Conservation (phyloP, 306 rosid genomes). For the Pterocarpus macrocarpus region DNA sequence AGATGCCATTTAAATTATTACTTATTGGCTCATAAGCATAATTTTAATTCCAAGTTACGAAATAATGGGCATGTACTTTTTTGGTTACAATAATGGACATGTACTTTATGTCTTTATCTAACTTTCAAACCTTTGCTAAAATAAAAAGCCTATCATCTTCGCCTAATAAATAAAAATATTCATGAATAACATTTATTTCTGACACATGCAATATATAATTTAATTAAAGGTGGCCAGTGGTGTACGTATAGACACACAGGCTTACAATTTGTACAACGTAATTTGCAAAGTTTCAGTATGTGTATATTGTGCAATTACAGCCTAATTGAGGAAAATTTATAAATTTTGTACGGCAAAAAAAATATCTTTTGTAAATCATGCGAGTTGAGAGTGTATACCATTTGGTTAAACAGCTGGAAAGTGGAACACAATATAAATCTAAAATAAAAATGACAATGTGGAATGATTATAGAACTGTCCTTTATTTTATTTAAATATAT, state of each 20-base stretch:
- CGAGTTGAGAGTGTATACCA: not conserved
- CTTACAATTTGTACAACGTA: not conserved
- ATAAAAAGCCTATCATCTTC: not conserved
- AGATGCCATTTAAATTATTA: too few species aligned
- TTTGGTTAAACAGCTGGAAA: not conserved
- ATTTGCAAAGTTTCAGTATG: not conserved
- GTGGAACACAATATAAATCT: too few species aligned
- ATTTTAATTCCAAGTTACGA: not conserved
- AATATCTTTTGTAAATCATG: not conserved
- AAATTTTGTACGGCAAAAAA: not conserved
- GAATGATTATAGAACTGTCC: too few species aligned
- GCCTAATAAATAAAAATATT: not conserved
- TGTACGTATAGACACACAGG: not conserved
- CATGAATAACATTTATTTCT: not conserved
- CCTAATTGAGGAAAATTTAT: not conserved
- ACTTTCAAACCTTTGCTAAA: not conserved
- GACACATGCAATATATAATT: not conserved
- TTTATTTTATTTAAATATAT: too few species aligned
- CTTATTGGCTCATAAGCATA: too few species aligned
- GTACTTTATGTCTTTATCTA: slow-evolving; percentile 6
- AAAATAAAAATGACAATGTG: too few species aligned
- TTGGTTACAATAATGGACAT: not conserved
- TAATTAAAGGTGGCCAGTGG: too few species aligned
- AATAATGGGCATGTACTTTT: not conserved
- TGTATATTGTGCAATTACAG: not conserved